Percentiles rank a stretch among this genome's conserved stretches.
These are phyloP conservation scores for Mycogone perniciosa DNA, from an alignment of 2,329 filamentous ascomycete genomes.

Conservation along the genomic window DNA sequence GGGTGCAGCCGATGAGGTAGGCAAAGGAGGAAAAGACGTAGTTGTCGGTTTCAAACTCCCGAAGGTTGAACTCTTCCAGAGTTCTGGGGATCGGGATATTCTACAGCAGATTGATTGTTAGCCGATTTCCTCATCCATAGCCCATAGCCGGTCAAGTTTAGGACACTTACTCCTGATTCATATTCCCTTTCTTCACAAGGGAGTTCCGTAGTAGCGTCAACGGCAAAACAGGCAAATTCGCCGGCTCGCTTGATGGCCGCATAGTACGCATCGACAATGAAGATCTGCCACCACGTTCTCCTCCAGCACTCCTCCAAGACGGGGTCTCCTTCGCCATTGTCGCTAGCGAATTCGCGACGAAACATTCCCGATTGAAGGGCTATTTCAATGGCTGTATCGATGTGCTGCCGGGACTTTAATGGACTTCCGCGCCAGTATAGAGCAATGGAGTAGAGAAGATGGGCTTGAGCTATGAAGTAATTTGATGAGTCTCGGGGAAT, in stretches of 20 bases:
- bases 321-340: slow-evolving; percentile 41
- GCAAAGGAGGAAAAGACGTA: slow-evolving; percentile 57
- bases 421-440: slow-evolving; percentile 29
- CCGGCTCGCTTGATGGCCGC: slow-evolving; percentile 24
- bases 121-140: slow-evolving; percentile 6
- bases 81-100: slow-evolving; percentile 37
- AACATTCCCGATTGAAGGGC: slow-evolving; percentile 57
- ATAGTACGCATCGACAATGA: slow-evolving; percentile 50
- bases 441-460: slow-evolving; percentile 31
- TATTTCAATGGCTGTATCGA: slow-evolving; percentile 47
- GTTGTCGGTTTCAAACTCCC: slow-evolving; percentile 51
- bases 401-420: slow-evolving; percentile 19
- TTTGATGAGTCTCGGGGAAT: background rate
- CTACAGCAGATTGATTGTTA: slow-evolving; percentile 17
- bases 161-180: slow-evolving; percentile 29
- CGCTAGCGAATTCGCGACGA: slow-evolving; percentile 44
- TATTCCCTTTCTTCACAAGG: slow-evolving; percentile 60
- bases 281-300: slow-evolving; percentile 68
- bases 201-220: slow-evolving; percentile 50
- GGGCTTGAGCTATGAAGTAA: slow-evolving; percentile 30
- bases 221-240: slow-evolving; percentile 25
- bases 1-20: slow-evolving; percentile 59
- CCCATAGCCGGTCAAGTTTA: background rate
- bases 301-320: slow-evolving; percentile 53
- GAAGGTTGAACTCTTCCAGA: slow-evolving; percentile 54